phyloP scores from a whole-genome alignment of 768 basidiomycete genomes.

The Panus rudis region DNA sequence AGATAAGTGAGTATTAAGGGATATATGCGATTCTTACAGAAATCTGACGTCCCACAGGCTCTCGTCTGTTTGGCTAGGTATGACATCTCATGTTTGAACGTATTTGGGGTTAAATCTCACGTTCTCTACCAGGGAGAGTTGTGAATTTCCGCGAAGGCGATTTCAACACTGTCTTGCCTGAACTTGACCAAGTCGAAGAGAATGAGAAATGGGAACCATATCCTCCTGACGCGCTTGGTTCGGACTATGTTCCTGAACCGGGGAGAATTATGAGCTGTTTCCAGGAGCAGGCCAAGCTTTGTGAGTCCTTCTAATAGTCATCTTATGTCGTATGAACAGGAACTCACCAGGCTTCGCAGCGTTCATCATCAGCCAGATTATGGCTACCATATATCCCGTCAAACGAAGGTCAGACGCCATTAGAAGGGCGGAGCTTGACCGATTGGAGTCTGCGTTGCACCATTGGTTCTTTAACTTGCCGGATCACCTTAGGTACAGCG shows the following conservation, averaged over 20 bases:
- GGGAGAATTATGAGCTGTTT: slow-evolving; percentile 47
- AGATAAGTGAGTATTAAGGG: slow-evolving; percentile 53
- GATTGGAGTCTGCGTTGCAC: slow-evolving; percentile 61
- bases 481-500: slow-evolving; percentile 53
- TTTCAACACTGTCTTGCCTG: slow-evolving; percentile 3
- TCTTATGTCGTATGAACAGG: neutral
- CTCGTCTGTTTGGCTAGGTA: slow-evolving; percentile 71
- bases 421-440: slow-evolving; percentile 41
- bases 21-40: neutral
- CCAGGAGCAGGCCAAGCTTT: slow-evolving; percentile 48
- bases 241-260: slow-evolving; percentile 35
- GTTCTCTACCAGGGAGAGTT: slow-evolving; percentile 9
- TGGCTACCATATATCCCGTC: slow-evolving; percentile 66
- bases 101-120: too few species aligned
- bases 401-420: slow-evolving; percentile 38
- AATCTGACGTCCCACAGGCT: slow-evolving; percentile 34
- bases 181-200: slow-evolving; percentile 46
- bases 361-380: slow-evolving; percentile 58
- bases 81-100: slow-evolving; percentile 4
- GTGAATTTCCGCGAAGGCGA: slow-evolving; percentile 17
- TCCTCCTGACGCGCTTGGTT: slow-evolving; percentile 33
- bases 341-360: slow-evolving; percentile 30
- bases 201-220: slow-evolving; percentile 47
- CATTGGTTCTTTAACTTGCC: slow-evolving; percentile 71
- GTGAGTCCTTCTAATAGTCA: slow-evolving; percentile 30